Evolutionary conservation across 2,329 filamentous ascomycete species (phyloP).

Genomic region (Tolypocladium pustulatum): DNA sequence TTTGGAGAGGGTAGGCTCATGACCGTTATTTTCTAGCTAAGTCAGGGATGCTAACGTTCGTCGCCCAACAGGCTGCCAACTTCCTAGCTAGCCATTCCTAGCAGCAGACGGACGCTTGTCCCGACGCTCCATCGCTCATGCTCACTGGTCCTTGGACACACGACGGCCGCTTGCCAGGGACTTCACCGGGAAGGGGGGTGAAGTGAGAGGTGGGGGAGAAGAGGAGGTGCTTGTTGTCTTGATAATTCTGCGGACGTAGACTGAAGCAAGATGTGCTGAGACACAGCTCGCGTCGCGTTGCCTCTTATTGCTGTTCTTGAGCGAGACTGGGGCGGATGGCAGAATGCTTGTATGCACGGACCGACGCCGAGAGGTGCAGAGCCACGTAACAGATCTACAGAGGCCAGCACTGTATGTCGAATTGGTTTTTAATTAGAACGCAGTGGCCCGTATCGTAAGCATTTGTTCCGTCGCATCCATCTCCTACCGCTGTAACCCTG

Average conservation of each 20-base stretch:
- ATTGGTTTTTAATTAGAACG: neutral
- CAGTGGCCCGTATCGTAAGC: neutral
- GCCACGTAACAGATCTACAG: neutral
- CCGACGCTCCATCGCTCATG: neutral
- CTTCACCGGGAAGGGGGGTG: neutral
- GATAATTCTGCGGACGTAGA: neutral
- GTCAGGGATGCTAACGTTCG: slow-evolving; percentile 6
- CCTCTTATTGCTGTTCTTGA: neutral
- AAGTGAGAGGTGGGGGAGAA: neutral
- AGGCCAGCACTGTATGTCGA: neutral
- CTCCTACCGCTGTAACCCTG: neutral
- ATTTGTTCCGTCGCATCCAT: neutral
- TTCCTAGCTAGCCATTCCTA: slow-evolving; percentile 44
- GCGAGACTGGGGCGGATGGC: neutral
- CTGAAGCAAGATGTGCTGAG: neutral
- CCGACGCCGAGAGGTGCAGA: neutral
- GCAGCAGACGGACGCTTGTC: neutral
- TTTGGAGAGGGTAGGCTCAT: slow-evolving; percentile 68
- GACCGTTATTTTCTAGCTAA: neutral
- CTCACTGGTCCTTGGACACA: neutral
- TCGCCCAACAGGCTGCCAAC: slow-evolving; percentile 36
- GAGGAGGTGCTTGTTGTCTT: neutral
- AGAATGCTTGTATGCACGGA: neutral
- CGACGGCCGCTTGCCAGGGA: neutral
- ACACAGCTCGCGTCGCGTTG: neutral